A percentile compares a stretch with the other conserved stretches of the same genome.
Evolutionary conservation across 2,329 filamentous ascomycete species (phyloP).

Genomic region (Seiridium unicorne): DNA sequence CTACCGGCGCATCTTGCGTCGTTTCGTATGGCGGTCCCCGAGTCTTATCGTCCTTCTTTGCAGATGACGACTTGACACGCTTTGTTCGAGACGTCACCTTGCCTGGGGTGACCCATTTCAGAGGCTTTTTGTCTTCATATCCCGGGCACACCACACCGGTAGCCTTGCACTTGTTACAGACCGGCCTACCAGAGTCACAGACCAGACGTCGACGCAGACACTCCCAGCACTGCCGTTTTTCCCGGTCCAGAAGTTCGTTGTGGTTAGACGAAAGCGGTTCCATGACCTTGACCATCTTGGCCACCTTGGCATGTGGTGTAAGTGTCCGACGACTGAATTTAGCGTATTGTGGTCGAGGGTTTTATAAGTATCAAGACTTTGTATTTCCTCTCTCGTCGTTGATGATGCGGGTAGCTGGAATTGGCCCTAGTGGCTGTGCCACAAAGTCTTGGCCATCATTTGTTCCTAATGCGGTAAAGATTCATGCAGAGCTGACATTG

Average conservation of each 20-base stretch:
- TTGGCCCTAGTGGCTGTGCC: background rate
- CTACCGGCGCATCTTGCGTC: background rate
- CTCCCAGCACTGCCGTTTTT: conserved; percentile 37
- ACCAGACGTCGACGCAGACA: conserved; percentile 37
- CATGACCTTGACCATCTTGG: background rate
- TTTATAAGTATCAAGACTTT: background rate
- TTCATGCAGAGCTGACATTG: background rate
- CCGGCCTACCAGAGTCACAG: conserved; percentile 34
- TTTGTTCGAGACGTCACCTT: conserved; percentile 28
- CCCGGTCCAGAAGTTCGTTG: background rate
- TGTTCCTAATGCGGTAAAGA: background rate
- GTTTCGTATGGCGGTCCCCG: background rate
- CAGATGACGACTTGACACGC: conserved; percentile 6
- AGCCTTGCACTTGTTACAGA: conserved; percentile 33
- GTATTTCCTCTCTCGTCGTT: background rate
- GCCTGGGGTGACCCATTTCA: conserved; percentile 38
- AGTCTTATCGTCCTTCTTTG: background rate
- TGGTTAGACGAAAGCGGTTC: background rate
- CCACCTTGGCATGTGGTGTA: background rate
- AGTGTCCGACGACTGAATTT: too few species aligned
- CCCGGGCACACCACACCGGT: conserved; percentile 35
- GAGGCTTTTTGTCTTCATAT: conserved; percentile 34
- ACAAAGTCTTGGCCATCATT: conserved; percentile 2
- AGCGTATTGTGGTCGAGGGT: too few species aligned
- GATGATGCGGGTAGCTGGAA: background rate